phyloP scores from a whole-genome alignment of 345 rosid genomes.

The Melastoma malabathricum region DNA sequence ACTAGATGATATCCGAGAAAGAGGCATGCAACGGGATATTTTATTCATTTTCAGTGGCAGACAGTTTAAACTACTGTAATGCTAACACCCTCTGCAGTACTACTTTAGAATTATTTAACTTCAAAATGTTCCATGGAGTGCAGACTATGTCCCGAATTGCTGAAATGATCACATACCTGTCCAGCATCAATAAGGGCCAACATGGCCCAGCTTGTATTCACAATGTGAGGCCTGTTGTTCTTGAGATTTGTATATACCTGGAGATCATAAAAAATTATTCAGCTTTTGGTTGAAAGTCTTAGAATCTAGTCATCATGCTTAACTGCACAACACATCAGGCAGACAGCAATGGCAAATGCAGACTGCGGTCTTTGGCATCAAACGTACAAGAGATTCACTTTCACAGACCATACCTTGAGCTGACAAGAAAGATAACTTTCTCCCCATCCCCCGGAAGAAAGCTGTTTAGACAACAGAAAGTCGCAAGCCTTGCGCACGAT shows the following conservation, averaged over 20 bases:
- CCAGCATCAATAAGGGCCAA: slow-evolving; percentile 50
- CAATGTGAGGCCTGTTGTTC: slow-evolving; percentile 30
- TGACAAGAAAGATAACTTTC: slow-evolving; percentile 59
- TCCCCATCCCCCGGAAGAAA: slow-evolving; percentile 56
- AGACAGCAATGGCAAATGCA: background rate
- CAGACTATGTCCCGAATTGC: too few relatives aligned
- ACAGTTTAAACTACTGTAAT: background rate
- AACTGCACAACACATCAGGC: too few relatives aligned
- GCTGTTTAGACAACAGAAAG: slow-evolving; percentile 49
- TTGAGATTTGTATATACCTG: slow-evolving; percentile 39
- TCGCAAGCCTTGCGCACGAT: slow-evolving; percentile 36
- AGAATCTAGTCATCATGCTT: too few relatives aligned
- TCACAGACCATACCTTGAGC: slow-evolving; percentile 18
- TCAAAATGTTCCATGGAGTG: background rate
- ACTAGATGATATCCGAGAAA: background rate
- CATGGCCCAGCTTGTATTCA: slow-evolving; percentile 68
- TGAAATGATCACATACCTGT: slow-evolving; percentile 23
- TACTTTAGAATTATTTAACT: background rate
- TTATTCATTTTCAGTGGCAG: too few relatives aligned
- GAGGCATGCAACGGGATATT: too few relatives aligned
- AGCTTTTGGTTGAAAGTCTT: background rate
- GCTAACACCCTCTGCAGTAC: background rate
- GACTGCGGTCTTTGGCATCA: background rate
- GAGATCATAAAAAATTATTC: background rate
- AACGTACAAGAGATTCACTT: background rate